Conservation (phyloP, 768 basidiomycete species). For the Russula foetens region DNA sequence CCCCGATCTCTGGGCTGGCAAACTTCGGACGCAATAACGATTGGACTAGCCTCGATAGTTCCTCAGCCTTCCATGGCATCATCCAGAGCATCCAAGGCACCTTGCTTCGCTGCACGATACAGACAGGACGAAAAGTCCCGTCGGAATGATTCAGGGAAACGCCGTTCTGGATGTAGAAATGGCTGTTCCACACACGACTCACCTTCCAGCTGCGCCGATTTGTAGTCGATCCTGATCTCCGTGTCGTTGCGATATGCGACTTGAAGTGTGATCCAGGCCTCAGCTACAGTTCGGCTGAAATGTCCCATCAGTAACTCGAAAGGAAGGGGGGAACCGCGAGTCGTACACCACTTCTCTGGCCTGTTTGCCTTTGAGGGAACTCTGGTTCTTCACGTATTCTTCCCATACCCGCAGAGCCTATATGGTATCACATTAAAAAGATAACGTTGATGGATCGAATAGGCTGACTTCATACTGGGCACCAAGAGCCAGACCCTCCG, state of each 20-base stretch:
- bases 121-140: too few relatives aligned
- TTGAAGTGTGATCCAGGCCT: conserved; percentile 6
- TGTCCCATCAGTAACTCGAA: not conserved
- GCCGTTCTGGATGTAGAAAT: not conserved
- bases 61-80: not conserved
- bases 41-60: too few relatives aligned
- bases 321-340: too few relatives aligned
- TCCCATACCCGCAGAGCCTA: conserved; percentile 6
- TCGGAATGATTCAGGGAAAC: too few relatives aligned
- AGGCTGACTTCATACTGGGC: conserved; percentile 13
- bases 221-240: not conserved
- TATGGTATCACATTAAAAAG: too few relatives aligned
- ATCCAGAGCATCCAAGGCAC: not conserved
- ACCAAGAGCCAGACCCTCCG: not conserved
- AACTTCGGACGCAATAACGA: not conserved
- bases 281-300: not conserved
- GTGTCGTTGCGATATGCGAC: not conserved
- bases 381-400: not conserved
- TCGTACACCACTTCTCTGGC: conserved; percentile 1
- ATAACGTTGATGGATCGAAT: too few relatives aligned
- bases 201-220: conserved; percentile 2
- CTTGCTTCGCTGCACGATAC: not conserved
- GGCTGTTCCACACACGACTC: not conserved
- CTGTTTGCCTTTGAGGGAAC: not conserved
- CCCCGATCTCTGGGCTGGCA: too few relatives aligned